Evolutionary conservation across 768 basidiomycete species (phyloP), one percentile per base, ranked within the genome.

Genomic region (Boletus tylopilopsis): DNA sequence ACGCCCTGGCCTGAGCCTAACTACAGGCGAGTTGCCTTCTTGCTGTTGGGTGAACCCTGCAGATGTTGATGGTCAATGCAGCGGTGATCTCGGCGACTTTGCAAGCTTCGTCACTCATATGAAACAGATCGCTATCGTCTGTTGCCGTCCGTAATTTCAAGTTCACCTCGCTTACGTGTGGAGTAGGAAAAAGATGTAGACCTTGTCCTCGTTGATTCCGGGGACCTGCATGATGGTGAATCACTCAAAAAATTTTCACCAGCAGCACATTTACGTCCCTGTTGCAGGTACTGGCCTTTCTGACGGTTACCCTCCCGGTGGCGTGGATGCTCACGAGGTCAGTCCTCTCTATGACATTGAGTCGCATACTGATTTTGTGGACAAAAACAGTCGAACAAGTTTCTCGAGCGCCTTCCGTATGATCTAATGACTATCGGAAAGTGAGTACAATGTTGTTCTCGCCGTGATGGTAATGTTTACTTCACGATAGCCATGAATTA

Each of bases 341-440:
- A 33, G 73, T 53, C 40, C 16, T n/a, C 27, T 24, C 48, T 46
- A 19, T n/a, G n/a, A n/a, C n/a, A n/a, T 38, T 19, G 45, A 11
- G 13, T 41, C 10, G 24, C 5, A 19, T 30, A 12, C 24, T 37
- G n/a, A 57, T 32, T 25, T 2, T 27, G 5, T 25, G 32, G 7
- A 23, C 21, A 21, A 42, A 39, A 43, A 46, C 49, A 88, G 85
- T 70, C 87, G n/a, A 90, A 90, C 66, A 71, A 85, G 60, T 84
- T 92, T 65, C 73, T 94, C 54, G 69, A 78, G 19, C 68, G 79
- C 47, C 73, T 94, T 18, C 85, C 86, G 0, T 94, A 91, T 60
- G 93, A 95, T 61, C 60, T 91, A 3, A 78, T 93, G 62, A 71
- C 89, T 3, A 90, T 93, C 43, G 92, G 93, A 61, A 94, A 94